Evolutionary conservation across 139 green algal genomes (phyloP), one percentile per base, ranked within the genome.

Genomic region (Zygnema circumcarinatum): DNA sequence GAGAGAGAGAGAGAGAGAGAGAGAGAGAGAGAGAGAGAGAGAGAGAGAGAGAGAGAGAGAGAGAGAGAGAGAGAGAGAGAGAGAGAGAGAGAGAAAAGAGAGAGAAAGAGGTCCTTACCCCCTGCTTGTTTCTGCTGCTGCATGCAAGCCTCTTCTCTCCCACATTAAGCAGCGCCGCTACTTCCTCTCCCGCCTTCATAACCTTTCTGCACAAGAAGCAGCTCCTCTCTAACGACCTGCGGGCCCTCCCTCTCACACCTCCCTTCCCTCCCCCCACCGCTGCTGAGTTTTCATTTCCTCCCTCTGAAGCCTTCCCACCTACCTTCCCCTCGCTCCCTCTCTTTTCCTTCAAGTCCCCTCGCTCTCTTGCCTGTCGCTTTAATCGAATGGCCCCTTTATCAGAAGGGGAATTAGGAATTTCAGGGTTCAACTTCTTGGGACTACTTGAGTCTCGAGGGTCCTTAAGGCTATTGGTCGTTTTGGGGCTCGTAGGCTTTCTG

Each of bases 1-100:
- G n/a, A n/a, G n/a, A n/a, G n/a, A n/a, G n/a, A n/a, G n/a, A n/a
- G n/a, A n/a, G n/a, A n/a, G n/a, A n/a, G n/a, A n/a, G n/a, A n/a
- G n/a, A n/a, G n/a, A n/a, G n/a, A n/a, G n/a, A n/a, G n/a, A n/a
- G n/a, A n/a, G n/a, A n/a, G n/a, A n/a, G n/a, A n/a, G n/a, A n/a
- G n/a, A n/a, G n/a, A n/a, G n/a, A n/a, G n/a, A n/a, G n/a, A n/a
- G n/a, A n/a, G n/a, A n/a, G 54, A 25, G 29, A 72, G 29, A 72
- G 54, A 72, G 54, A 29, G 54, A 29, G 29, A 72, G 54, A 72
- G 54, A 72, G 54, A 72, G 54, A 72, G 54, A 72, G 54, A 72
- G 54, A 72, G 54, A 72, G 54, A 72, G 54, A 72, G 54, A 72
- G 54, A 72, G 54, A 72, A 25, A n/a, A n/a, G n/a, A n/a, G n/a